These are phyloP conservation scores for Pichia sp. DNA, from an alignment of 1,139 yeast species.

Conservation along the genomic window DNA sequence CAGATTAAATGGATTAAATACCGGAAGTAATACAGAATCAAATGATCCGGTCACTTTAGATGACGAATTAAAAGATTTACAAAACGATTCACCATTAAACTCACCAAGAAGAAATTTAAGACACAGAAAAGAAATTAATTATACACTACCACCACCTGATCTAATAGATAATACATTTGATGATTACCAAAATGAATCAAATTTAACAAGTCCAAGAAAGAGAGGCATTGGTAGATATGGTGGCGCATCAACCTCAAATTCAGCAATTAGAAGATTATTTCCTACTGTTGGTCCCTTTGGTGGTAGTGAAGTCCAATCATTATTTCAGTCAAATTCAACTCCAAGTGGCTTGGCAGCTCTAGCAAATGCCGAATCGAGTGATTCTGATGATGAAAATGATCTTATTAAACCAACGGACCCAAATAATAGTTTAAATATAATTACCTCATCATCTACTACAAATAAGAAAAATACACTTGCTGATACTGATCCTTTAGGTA, in stretches of 20 bases:
- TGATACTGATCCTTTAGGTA: constrained; percentile 92
- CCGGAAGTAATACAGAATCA: background rate
- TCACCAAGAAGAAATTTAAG: constrained; percentile 52
- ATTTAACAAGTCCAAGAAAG: constrained; percentile 30
- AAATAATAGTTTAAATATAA: constrained; percentile 23
- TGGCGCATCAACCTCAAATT: constrained; percentile 12
- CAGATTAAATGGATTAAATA: constrained; percentile 1
- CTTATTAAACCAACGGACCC: constrained; percentile 29
- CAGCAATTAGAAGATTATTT: constrained; percentile 52
- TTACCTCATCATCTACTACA: constrained; percentile 15
- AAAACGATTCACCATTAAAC: constrained; percentile 40
- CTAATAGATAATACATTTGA: constrained; percentile 40
- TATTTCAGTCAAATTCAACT: constrained; percentile 48
- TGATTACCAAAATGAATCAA: constrained; percentile 22
- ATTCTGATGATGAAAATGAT: constrained; percentile 37
- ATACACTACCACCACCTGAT: constrained; percentile 82
- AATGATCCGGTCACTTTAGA: constrained; percentile 6
- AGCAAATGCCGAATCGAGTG: constrained; percentile 30
- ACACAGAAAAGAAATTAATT: constrained; percentile 72
- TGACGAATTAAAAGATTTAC: constrained; percentile 38
- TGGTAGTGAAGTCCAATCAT: constrained; percentile 76
- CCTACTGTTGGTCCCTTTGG: constrained; percentile 99
- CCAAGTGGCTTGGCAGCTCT: constrained; percentile 44
- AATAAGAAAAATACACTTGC: constrained; percentile 67
- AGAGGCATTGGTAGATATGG: constrained; percentile 23